phyloP scores from a whole-genome alignment of 1,284 basidiomycete genomes.

The Cystobasidium sp. region DNA sequence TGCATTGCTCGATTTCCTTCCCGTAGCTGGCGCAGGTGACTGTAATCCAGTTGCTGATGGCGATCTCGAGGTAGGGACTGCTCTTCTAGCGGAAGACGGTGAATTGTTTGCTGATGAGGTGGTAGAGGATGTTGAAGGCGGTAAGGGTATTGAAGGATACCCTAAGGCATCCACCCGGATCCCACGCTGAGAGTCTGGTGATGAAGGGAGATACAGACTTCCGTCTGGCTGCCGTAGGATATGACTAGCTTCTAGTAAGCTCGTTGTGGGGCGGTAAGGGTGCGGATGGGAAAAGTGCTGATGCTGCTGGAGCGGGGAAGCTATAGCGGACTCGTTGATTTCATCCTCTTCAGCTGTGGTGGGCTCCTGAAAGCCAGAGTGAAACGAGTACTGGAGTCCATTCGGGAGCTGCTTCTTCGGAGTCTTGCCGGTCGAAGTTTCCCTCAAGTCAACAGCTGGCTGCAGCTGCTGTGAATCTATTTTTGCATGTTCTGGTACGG shows the following conservation, averaged over 20 bases:
- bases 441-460: not conserved
- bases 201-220: not conserved
- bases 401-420: not conserved
- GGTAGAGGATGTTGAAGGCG: not conserved
- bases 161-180: conserved; percentile 4
- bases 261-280: too few species aligned
- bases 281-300: not conserved
- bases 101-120: not conserved
- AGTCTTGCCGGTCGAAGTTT: not conserved
- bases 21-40: not conserved
- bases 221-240: not conserved
- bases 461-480: not conserved
- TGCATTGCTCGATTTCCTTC: conserved; percentile 4
- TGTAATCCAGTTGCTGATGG: not conserved
- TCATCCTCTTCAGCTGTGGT: not conserved
- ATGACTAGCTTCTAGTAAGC: not conserved
- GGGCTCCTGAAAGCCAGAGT: conserved; percentile 24
- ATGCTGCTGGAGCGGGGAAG: not conserved
- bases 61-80: not conserved
- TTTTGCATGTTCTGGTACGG: not conserved
- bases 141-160: not conserved
- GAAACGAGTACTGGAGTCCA: conserved; percentile 11
- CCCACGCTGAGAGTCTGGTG: conserved; percentile 29
- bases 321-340: not conserved
- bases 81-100: conserved; percentile 8